Conservation (phyloP, 495 filamentous ascomycete genomes). For the Xylaria curta region DNA sequence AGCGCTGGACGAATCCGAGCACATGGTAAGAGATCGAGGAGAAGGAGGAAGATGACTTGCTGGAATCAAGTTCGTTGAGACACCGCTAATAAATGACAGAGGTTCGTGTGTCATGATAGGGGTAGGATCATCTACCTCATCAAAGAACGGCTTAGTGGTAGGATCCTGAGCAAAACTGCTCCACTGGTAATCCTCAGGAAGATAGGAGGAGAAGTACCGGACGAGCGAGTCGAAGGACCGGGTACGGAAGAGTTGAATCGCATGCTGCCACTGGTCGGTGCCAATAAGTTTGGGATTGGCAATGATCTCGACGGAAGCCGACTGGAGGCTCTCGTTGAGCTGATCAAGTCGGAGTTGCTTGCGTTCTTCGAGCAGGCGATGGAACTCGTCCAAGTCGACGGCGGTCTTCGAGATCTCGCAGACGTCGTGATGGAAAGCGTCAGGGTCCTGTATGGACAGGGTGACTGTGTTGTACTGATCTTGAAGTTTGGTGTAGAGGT, state of each 20-base stretch:
- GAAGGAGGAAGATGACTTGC: slow-evolving; percentile 49
- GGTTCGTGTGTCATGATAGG: slow-evolving; percentile 53
- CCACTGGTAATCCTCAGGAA: slow-evolving; percentile 52
- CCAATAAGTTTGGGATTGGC: slow-evolving; percentile 57
- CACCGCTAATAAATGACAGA: slow-evolving; percentile 37
- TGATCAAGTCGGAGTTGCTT: slow-evolving; percentile 55
- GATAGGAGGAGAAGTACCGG: slow-evolving; percentile 56
- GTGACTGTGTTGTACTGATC: slow-evolving; percentile 44
- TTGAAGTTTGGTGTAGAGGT: slow-evolving; percentile 44
- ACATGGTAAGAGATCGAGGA: slow-evolving; percentile 56
- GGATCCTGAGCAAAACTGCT: slow-evolving; percentile 35
- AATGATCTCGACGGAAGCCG: slow-evolving; percentile 58
- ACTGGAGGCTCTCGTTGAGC: slow-evolving; percentile 54
- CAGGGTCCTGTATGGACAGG: slow-evolving; percentile 42
- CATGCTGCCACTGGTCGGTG: slow-evolving; percentile 57
- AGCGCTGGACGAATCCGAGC: slow-evolving; percentile 48
- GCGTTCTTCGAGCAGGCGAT: slow-evolving; percentile 51
- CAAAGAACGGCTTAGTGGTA: slow-evolving; percentile 45
- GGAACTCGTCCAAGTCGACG: slow-evolving; percentile 50
- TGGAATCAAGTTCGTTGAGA: slow-evolving; percentile 28
- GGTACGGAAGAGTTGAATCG: slow-evolving; percentile 59
- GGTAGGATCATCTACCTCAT: slow-evolving; percentile 41
- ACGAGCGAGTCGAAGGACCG: slow-evolving; percentile 59
- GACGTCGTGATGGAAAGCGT: slow-evolving; percentile 44
- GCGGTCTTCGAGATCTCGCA: slow-evolving; percentile 53